Evolutionary conservation across 2,329 filamentous ascomycete species (phyloP), one percentile per base, ranked within the genome.

Genomic region (Fusarium mangiferae): DNA sequence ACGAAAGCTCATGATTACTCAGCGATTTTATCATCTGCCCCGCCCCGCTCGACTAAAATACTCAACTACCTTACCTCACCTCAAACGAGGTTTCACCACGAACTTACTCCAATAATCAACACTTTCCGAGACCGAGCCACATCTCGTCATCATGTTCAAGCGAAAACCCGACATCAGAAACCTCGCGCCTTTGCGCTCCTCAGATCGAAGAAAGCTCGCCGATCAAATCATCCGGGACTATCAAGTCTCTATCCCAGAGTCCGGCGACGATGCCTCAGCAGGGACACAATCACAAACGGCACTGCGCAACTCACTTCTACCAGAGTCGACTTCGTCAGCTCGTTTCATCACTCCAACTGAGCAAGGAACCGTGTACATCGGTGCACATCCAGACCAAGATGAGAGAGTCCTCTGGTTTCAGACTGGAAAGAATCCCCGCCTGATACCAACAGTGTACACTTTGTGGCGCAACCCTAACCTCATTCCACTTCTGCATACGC

Each of bases 391-490:
- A 5, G 72, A 57, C 6, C 64, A 74, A 28, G 72, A 75, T 30
- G 75, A 77, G 54, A 75, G 75, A 38, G 64, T 77, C 20, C 75
- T 77, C 20, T 77, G 75, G 75, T 77, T 77, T 30, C 75, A 77
- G 57, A 60, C 62, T 3, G 74, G 74, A 7, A 77, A 77, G 64
- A 77, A 68, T 13, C 70, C 74, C 3, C 60, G 39, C n/a, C 24
- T 77, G 48, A 77, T 77, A 68, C 74, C 75, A 12, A 77, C 75
- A 5, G 70, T 77, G 8, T 77, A 77, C 7, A 77, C 74, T 6
- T 56, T 77, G 42, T 77, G 75, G 75, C 72, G 63, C 14, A 75
- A 77, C 55, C 75, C 75, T 28, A 60, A 67, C 15, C 67, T 77
- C 35, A 39, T 77, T 20, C 74, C 75, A 6, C 74, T 77, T 9